Conservation (phyloP, 1,139 yeast genomes). For the Kazachstania sp. region DNA sequence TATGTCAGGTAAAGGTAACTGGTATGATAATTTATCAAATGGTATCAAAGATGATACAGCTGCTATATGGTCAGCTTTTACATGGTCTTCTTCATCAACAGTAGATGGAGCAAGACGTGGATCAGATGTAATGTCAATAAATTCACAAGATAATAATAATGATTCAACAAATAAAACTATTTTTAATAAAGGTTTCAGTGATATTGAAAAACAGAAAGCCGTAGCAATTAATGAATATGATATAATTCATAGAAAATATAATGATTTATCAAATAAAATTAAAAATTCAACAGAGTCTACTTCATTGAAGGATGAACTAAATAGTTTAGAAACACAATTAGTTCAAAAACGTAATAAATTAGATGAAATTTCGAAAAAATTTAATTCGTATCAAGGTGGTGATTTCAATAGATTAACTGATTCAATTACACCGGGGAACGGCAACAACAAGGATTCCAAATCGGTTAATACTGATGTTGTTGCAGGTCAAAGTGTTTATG, state of each 20-base stretch:
- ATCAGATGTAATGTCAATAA: background rate
- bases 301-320: background rate
- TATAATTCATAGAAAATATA: conserved; percentile 20
- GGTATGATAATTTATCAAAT: conserved; percentile 1
- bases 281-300: background rate
- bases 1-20: background rate
- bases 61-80: background rate
- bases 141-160: too few relatives aligned
- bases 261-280: conserved; percentile 14
- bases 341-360: conserved; percentile 17
- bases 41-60: conserved; percentile 8
- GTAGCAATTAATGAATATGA: conserved; percentile 27
- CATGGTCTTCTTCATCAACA: conserved; percentile 12
- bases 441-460: conserved; percentile 4
- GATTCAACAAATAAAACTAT: background rate
- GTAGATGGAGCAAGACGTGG: background rate
- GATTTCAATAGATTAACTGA: conserved; percentile 25
- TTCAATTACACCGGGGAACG: conserved; percentile 20
- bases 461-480: conserved; percentile 15
- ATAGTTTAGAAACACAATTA: conserved; percentile 8
- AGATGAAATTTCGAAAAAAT: conserved; percentile 20
- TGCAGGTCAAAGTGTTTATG: conserved; percentile 30
- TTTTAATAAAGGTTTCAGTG: conserved; percentile 28
- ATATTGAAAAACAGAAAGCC: conserved; percentile 29
- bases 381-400: conserved; percentile 13